A percentile compares a stretch with the other conserved stretches of the same genome.
Conservation (phyloP, 306 rosid species). For the Trichosanthes truncata region DNA sequence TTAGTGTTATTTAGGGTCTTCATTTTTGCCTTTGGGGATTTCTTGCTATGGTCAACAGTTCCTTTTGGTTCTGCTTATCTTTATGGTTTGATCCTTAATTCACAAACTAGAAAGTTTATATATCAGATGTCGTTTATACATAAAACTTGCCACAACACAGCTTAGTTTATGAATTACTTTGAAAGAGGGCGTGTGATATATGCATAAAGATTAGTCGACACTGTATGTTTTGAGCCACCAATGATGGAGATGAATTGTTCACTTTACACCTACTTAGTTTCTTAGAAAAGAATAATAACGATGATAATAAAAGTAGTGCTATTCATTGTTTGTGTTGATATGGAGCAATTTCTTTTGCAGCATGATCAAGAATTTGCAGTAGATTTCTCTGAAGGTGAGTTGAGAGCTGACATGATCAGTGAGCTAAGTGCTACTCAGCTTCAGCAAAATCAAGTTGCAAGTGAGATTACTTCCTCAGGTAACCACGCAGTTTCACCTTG, state of each 20-base stretch:
- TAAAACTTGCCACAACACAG: background rate
- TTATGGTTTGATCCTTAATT: background rate
- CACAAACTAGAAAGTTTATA: background rate
- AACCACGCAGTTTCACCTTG: conserved; percentile 66
- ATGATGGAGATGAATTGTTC: background rate
- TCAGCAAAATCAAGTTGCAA: conserved; percentile 24
- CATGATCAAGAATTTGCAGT: conserved; percentile 46
- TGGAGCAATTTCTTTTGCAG: conserved; percentile 32
- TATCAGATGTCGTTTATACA: background rate
- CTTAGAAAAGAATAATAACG: background rate
- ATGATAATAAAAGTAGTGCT: background rate
- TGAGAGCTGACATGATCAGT: conserved; percentile 31
- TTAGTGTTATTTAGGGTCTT: background rate
- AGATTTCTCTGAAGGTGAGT: conserved; percentile 55
- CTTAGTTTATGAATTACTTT: background rate
- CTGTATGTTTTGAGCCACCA: background rate
- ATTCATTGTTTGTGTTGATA: background rate
- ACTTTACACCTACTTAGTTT: background rate
- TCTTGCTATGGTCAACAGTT: background rate
- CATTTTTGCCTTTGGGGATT: background rate
- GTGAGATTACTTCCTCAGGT: conserved; percentile 25
- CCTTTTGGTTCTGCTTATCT: background rate
- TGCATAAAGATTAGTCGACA: background rate
- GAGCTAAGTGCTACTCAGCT: conserved; percentile 11
- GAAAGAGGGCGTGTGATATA: background rate